Evolutionary conservation across 768 basidiomycete genomes (phyloP), one percentile per base, ranked within the genome.

Genomic region (Boletales sp.): DNA sequence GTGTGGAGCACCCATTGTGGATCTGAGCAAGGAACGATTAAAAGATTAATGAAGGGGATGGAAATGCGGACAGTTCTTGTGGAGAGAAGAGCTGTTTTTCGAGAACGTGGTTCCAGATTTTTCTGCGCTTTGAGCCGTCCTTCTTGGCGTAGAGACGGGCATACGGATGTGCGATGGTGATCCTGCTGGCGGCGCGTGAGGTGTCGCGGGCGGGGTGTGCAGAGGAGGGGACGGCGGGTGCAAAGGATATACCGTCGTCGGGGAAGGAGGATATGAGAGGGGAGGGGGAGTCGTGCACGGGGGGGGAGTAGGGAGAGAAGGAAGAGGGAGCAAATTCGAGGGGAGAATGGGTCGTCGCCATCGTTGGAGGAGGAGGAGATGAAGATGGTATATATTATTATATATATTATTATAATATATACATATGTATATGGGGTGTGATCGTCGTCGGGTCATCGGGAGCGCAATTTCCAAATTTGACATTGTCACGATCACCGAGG

Each of bases 41-140:
- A 30, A 12, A 12, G 40, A 11, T 14, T 11, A 34, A 38, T 27
- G 27, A 5, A 43, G 5, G 5, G 12, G 34, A 14, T 34, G 31
- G 14, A 10, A 34, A 10, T 14, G 74, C 77, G 43, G 53, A 86
- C 84, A 90, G 61, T 64, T 90, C 86, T 42, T 79, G 77, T 0
- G 84, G 76, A 7, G 69, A 75, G 66, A 89, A 89, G 21, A 89
- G 72, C 13, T 74, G 73, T 61, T 87, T 87, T 66, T 90, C 87
- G 50, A 87, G 77, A 1, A 81, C 80, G 54, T 87, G 87, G 43
- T 83, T 84, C 87, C 87, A 90, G 14, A 86, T 84, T 61, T 82
- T 84, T 15, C 86, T 77, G 4, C 83, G 80, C 66, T 87, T 87
- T 6, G 77, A 73, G 42, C 77, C 77, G 42, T 79, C 76, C 40